phyloP scores from a whole-genome alignment of 73 alveolate genomes.

The Blepharisma stoltei region DNA sequence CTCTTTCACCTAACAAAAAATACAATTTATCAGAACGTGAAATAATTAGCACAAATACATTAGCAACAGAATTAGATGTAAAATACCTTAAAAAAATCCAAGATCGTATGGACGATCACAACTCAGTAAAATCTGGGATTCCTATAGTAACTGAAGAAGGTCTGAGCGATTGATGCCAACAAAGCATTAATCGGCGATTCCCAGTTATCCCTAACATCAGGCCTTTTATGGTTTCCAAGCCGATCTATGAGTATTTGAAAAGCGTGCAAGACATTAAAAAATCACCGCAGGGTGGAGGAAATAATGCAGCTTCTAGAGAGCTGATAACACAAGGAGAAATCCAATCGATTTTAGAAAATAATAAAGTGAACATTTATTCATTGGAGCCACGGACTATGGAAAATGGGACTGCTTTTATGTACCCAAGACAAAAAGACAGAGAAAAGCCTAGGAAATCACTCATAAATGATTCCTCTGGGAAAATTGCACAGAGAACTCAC shows the following conservation, averaged over 20 bases:
- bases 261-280: background rate
- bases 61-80: background rate
- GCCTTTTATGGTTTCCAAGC: conserved; percentile 14
- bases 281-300: background rate
- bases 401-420: conserved; percentile 9
- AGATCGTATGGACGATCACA: background rate
- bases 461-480: no score
- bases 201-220: background rate
- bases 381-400: conserved; percentile 5
- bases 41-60: background rate
- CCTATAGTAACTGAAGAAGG: conserved; percentile 18
- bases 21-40: background rate
- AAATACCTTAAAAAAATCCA: conserved; percentile 9
- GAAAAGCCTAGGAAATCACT: background rate
- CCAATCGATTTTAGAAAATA: background rate
- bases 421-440: conserved; percentile 3
- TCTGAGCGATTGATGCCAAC: conserved; percentile 22
- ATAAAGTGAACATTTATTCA: background rate
- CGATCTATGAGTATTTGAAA: background rate
- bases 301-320: background rate
- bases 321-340: background rate
- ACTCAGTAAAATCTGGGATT: conserved; percentile 12
- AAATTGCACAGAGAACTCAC: no score
- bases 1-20: background rate
- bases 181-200: conserved; percentile 16